Percentiles rank a stretch among this genome's conserved stretches.
Evolutionary conservation across 257 asterid species (phyloP).

Genomic region (Fraxinus pennsylvanica): DNA sequence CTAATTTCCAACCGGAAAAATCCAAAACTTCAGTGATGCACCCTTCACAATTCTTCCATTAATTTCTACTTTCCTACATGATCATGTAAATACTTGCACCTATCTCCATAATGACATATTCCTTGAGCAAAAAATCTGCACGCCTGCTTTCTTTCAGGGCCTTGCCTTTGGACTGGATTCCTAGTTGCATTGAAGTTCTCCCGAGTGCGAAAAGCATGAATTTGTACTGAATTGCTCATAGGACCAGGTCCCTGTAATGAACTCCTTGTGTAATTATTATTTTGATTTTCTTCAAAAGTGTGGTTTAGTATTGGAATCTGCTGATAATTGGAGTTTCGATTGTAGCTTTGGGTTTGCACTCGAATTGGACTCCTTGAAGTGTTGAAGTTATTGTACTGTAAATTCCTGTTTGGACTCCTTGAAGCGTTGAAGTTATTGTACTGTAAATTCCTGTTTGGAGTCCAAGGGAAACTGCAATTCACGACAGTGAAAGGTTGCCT

Average conservation of each 20-base stretch:
- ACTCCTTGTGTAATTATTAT: neutral
- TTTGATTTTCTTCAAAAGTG: constrained; percentile 12
- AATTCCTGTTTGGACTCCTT: constrained; percentile 18
- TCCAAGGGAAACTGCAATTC: constrained; percentile 26
- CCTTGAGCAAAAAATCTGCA: constrained; percentile 64
- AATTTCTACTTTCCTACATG: neutral
- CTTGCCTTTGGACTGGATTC: constrained; percentile 22
- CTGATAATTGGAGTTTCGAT: constrained; percentile 5
- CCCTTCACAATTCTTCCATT: neutral
- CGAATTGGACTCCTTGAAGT: neutral
- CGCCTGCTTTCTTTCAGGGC: constrained; percentile 27
- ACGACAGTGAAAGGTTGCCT: constrained; percentile 44
- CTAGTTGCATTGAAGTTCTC: constrained; percentile 11
- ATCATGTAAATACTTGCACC: constrained; percentile 60
- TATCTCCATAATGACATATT: constrained; percentile 63
- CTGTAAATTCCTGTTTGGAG: constrained; percentile 17
- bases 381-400: neutral
- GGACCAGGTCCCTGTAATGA: constrained; percentile 6
- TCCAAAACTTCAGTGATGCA: neutral
- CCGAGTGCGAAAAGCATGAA: neutral
- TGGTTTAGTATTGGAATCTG: constrained; percentile 10
- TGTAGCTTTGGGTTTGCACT: constrained; percentile 9
- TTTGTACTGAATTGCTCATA: constrained; percentile 9
- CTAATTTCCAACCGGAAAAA: constrained; percentile 9
- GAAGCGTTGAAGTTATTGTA: neutral